Conservation (phyloP, 2,329 filamentous ascomycete genomes). For the Pezicula carpinea region DNA sequence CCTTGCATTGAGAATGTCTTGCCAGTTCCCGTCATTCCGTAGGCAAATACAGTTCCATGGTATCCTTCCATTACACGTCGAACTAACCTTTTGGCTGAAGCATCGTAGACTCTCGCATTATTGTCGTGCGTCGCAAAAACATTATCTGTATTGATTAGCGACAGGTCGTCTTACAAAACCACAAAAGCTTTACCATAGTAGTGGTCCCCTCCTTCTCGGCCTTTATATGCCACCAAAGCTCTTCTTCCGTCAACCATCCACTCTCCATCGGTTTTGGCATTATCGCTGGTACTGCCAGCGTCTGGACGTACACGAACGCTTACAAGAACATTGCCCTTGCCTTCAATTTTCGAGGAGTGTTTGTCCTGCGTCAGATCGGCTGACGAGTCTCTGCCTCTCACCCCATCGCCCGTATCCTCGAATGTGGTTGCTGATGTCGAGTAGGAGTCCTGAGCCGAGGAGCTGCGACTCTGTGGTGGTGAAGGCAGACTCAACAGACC, state of each 20-base stretch:
- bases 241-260: constrained; percentile 89
- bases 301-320: constrained; percentile 93
- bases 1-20: constrained; percentile 99
- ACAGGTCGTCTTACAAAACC: too few relatives aligned
- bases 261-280: constrained; percentile 64
- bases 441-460: constrained; percentile 88
- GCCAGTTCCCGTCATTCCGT: constrained; percentile 97
- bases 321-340: constrained; percentile 91
- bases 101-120: constrained; percentile 92
- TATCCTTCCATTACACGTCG: constrained; percentile 98
- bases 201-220: constrained; percentile 89
- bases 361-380: constrained; percentile 25
- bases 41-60: constrained; percentile 96
- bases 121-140: constrained; percentile 93
- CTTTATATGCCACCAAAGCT: constrained; percentile 76
- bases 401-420: constrained; percentile 67
- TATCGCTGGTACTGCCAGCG: constrained; percentile 55
- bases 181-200: constrained; percentile 65
- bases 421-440: constrained; percentile 86
- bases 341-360: constrained; percentile 55
- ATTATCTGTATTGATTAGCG: constrained; percentile 63
- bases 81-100: constrained; percentile 87
- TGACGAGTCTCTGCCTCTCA: constrained; percentile 25
- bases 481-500: constrained; percentile 74
- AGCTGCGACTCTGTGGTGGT: constrained; percentile 82